phyloP scores from a whole-genome alignment of 1,284 basidiomycete genomes.

The Boletellus sp. region DNA sequence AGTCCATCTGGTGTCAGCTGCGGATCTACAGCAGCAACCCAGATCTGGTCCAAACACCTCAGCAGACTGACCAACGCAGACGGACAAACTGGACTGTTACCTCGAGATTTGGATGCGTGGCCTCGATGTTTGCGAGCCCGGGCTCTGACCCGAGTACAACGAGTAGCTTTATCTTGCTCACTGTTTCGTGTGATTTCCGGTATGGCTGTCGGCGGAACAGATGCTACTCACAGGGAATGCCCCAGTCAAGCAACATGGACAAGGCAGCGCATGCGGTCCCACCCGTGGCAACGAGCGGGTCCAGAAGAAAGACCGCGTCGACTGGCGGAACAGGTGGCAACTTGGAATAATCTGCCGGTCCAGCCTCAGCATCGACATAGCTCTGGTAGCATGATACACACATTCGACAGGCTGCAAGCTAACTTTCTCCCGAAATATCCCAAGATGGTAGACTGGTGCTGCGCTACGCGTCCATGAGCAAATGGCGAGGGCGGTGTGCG shows the following conservation, averaged over 20 bases:
- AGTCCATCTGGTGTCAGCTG: constrained; percentile 70
- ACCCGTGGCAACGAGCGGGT: constrained; percentile 91
- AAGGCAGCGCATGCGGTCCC: constrained; percentile 89
- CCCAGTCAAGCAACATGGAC: constrained; percentile 84
- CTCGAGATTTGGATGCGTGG: constrained; percentile 77
- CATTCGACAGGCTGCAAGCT: constrained; percentile 92
- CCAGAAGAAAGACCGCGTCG: constrained; percentile 82
- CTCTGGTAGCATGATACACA: constrained; percentile 33
- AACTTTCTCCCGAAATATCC: constrained; percentile 87
- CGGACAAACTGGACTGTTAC: constrained; percentile 36
- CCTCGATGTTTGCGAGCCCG: constrained; percentile 68
- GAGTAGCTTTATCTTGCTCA: constrained; percentile 77
- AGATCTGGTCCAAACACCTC: constrained; percentile 53
- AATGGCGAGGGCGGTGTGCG: constrained; percentile 3
- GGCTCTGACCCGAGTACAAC: constrained; percentile 77
- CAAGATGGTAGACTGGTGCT: constrained; percentile 88
- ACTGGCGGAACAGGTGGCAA: constrained; percentile 76
- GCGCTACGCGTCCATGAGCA: constrained; percentile 36
- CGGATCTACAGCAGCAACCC: constrained; percentile 79
- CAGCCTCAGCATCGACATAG: constrained; percentile 3
- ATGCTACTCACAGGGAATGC: constrained; percentile 59
- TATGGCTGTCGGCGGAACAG: not conserved
- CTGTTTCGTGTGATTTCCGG: constrained; percentile 34
- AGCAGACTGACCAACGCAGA: not conserved
- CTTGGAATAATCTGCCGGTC: constrained; percentile 80